Conservation (phyloP, 345 rosid genomes). For the Zanthoxylum bungeanum region DNA sequence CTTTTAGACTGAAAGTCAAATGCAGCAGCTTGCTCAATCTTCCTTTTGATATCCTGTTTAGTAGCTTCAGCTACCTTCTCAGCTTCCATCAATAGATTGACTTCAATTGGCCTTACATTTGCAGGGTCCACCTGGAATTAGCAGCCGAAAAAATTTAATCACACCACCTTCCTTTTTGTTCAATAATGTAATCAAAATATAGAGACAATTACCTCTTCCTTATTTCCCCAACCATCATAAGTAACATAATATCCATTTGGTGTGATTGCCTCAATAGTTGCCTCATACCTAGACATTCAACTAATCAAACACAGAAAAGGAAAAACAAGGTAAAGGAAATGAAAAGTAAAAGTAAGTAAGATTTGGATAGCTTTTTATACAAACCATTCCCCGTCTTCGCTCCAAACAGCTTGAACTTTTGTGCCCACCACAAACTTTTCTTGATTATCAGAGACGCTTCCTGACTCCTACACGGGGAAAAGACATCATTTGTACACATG, state of each 20-base stretch:
- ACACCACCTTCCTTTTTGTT: not conserved
- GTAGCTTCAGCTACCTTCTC: constrained; percentile 94
- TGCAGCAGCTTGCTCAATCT: constrained; percentile 89
- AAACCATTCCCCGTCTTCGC: constrained; percentile 99
- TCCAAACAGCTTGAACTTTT: constrained; percentile 94
- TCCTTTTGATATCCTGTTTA: constrained; percentile 84
- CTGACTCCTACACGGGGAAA: constrained; percentile 34
- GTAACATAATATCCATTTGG: constrained; percentile 70
- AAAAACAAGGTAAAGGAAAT: constrained; percentile 39
- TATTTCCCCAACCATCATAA: constrained; percentile 85
- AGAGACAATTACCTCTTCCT: constrained; percentile 74
- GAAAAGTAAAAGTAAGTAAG: constrained; percentile 19
- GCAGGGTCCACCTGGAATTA: constrained; percentile 80
- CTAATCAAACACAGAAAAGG: constrained; percentile 64
- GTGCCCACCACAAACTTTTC: constrained; percentile 71
- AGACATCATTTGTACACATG: not conserved
- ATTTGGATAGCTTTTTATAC: constrained; percentile 5
- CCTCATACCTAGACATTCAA: constrained; percentile 89
- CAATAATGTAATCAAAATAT: not conserved
- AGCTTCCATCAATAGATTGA: constrained; percentile 79
- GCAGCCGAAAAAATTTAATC: not conserved
- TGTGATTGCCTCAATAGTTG: constrained; percentile 69
- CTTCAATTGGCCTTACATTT: constrained; percentile 75
- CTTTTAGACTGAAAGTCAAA: constrained; percentile 72
- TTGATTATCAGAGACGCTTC: constrained; percentile 37